Percentiles rank a stretch among this genome's conserved stretches.
phyloP scores from a whole-genome alignment of 129 eudicot species.

The Tagetes erecta region DNA sequence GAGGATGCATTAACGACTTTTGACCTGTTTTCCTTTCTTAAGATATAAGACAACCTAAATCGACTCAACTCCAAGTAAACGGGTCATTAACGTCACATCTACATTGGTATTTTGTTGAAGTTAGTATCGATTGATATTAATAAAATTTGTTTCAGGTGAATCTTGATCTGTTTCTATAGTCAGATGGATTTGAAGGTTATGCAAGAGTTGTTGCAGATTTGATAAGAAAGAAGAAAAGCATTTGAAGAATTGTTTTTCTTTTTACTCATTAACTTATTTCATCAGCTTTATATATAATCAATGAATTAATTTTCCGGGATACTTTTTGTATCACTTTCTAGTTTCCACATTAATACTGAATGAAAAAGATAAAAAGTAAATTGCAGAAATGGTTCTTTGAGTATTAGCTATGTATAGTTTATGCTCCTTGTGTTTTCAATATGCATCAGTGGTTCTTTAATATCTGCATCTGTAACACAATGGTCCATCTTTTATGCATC shows the following conservation, averaged over 20 bases:
- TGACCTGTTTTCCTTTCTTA: not conserved
- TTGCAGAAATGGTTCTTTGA: not conserved
- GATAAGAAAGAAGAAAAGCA: slow-evolving; percentile 5
- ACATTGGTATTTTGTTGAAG: not conserved
- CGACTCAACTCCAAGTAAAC: not conserved
- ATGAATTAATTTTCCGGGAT: not conserved
- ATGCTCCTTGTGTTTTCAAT: not conserved
- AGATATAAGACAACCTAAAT: not conserved
- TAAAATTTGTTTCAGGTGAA: not conserved
- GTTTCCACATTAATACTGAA: no score
- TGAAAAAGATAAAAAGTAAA: no score
- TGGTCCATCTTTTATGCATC: no score
- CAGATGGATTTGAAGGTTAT: not conserved
- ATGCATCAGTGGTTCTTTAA: not conserved
- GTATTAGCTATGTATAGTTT: not conserved
- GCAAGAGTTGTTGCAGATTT: slow-evolving; percentile 11
- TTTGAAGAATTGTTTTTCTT: slow-evolving; percentile 12
- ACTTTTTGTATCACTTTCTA: not conserved
- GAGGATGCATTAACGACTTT: not conserved
- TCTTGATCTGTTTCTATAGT: not conserved
- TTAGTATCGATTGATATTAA: not conserved
- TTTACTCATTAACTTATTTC: not conserved
- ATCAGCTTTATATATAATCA: not conserved
- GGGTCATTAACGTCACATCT: not conserved
- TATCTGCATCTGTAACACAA: no score